Conservation (phyloP, 2,329 filamentous ascomycete species). For the Xylaria arbuscula region DNA sequence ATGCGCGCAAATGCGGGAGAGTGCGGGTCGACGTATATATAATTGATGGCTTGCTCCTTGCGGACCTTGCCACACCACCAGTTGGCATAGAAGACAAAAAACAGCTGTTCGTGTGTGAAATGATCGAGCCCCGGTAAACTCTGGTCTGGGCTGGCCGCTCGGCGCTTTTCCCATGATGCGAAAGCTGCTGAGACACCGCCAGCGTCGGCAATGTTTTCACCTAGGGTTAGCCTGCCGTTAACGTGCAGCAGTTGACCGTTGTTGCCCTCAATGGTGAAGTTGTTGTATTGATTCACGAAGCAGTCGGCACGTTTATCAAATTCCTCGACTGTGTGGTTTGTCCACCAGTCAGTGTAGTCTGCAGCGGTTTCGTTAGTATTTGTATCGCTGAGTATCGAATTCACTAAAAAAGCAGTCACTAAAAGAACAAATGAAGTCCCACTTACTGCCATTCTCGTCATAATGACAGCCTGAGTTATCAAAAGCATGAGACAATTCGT, state of each 20-base stretch:
- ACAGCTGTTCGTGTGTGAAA: conserved; percentile 72
- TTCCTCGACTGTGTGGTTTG: conserved; percentile 64
- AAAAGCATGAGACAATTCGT: conserved; percentile 75
- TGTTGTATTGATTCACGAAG: conserved; percentile 70
- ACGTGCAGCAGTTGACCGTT: conserved; percentile 67
- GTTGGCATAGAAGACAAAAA: conserved; percentile 71
- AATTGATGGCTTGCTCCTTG: conserved; percentile 65
- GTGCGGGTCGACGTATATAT: conserved; percentile 73
- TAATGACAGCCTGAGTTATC: conserved; percentile 72
- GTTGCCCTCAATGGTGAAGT: conserved; percentile 67
- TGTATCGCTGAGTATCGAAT: background rate
- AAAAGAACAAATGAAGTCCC: background rate
- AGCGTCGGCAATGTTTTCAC: conserved; percentile 74
- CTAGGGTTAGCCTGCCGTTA: conserved; percentile 70
- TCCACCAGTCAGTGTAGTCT: conserved; percentile 73
- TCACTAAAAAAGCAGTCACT: too few relatives aligned
- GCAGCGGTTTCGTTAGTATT: conserved; percentile 17
- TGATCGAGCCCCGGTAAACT: conserved; percentile 66
- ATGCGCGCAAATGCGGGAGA: conserved; percentile 72
- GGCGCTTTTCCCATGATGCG: conserved; percentile 69
- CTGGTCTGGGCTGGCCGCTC: conserved; percentile 59
- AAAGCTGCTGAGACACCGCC: conserved; percentile 71
- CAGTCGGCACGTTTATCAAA: conserved; percentile 69
- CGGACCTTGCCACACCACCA: conserved; percentile 75
- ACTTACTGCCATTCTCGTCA: conserved; percentile 65